Evolutionary conservation across 305 asterid genomes (phyloP).

Genomic region (Fraxinus greggii): DNA sequence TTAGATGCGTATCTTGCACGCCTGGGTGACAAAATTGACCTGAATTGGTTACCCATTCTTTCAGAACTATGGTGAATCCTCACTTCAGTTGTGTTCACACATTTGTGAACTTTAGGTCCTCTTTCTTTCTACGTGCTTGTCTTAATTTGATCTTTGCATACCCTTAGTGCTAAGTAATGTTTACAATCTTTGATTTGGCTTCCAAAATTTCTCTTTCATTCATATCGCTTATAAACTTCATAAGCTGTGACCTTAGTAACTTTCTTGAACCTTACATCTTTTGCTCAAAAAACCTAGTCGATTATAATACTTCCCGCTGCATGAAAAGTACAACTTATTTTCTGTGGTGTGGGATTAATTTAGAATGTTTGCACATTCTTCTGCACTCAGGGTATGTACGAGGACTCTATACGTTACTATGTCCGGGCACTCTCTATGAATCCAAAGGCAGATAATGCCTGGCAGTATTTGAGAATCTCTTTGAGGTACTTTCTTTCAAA

Average conservation of each 20-base stretch:
- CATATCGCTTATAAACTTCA: background rate
- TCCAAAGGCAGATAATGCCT: constrained; percentile 87
- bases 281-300: background rate
- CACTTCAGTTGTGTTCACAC: background rate
- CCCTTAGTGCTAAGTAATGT: background rate
- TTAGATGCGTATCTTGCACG: background rate
- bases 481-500: constrained; percentile 54
- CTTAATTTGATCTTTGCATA: background rate
- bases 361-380: constrained; percentile 1
- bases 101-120: background rate
- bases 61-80: background rate
- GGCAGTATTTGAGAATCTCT: constrained; percentile 96
- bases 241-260: background rate
- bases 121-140: background rate
- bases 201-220: background rate
- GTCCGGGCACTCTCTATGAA: constrained; percentile 95
- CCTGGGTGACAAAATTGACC: background rate
- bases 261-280: background rate
- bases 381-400: constrained; percentile 74
- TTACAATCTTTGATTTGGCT: background rate
- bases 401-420: constrained; percentile 93
- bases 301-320: constrained; percentile 2
- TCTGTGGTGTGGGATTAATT: background rate
- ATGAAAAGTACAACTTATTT: background rate
- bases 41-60: background rate